Base-by-base conservation (phyloP, 441 rosid genomes). In the Melastoma candidum region DNA sequence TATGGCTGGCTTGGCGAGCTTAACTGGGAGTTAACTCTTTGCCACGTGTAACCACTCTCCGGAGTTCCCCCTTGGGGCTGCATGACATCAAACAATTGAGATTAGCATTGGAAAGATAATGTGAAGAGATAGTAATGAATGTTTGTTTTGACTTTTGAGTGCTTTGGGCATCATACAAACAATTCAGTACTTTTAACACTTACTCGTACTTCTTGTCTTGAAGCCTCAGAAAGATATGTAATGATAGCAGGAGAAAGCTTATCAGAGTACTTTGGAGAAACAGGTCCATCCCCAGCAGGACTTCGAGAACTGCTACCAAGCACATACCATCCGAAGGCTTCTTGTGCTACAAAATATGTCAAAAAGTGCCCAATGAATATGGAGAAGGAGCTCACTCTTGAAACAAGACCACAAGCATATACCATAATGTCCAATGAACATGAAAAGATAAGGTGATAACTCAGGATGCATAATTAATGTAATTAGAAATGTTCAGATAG, bases 1-100 rank as follows among this genome's bases (percentile, higher is more conserved):
- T 87, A 90, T 36, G 99, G 99, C 75, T 94, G 99, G 74, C 92
- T 87, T 24, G 99, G 99, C 52, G 99, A 94, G 76, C 96, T 89
- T 65, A 89, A 67, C 75, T 94, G 99, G 68, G 99, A 90, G 76
- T 85, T 94, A 68, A 85, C 95, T 69, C 99, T 87, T 70, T 94
- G 97, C 96, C 96, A 87, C 71, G 85, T 63, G 71, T 87, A 82
- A 59, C 95, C 90, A 74, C 82, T 83, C 58, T 94, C 97, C 60
- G 99, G 99, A 56, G 96, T 93, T 60, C 95, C 99, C 69, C 41
- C 41, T 36, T 84, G 90, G 53, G 87, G 83, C 95, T 84, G 87
- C 78, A 76, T 17, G 41, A 36, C 41, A 36, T 36, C 41, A 36
- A 9, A 36, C 8, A 36, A 9, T 36, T 36, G 41, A 36, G 41